phyloP scores from a whole-genome alignment of 1,284 basidiomycete species.

The Vanrija sp. region DNA sequence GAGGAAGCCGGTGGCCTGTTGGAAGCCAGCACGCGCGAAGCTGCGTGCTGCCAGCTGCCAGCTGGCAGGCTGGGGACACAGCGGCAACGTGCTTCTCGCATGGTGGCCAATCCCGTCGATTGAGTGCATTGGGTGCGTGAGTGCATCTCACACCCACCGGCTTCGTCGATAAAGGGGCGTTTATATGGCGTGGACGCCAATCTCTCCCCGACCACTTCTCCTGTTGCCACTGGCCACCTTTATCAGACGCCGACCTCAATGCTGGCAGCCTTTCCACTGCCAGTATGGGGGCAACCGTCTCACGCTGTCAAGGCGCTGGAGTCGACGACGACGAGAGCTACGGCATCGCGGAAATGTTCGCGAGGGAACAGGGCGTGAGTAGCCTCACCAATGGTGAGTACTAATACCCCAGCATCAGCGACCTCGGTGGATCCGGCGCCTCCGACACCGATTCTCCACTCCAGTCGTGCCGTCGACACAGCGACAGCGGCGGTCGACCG shows the following conservation, averaged over 20 bases:
- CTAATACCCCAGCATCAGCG: not conserved
- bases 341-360: not conserved
- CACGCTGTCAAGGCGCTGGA: not conserved
- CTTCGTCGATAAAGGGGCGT: too few species aligned
- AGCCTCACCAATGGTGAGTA: not conserved
- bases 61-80: too few species aligned
- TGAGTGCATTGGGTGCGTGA: constrained; percentile 1
- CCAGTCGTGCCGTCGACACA: not conserved
- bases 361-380: not conserved
- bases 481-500: not conserved
- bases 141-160: not conserved
- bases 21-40: too few species aligned
- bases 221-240: not conserved
- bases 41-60: too few species aligned
- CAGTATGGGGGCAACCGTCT: not conserved
- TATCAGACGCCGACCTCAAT: not conserved
- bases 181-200: too few species aligned
- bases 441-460: not conserved
- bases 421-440: not conserved
- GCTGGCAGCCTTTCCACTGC: not conserved
- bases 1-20: not conserved
- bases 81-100: not conserved
- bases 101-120: constrained; percentile 1
- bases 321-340: not conserved
- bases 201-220: too few species aligned